Evolutionary conservation across 148 eudicot species (phyloP).

Genomic region (Nepenthes gracilis): DNA sequence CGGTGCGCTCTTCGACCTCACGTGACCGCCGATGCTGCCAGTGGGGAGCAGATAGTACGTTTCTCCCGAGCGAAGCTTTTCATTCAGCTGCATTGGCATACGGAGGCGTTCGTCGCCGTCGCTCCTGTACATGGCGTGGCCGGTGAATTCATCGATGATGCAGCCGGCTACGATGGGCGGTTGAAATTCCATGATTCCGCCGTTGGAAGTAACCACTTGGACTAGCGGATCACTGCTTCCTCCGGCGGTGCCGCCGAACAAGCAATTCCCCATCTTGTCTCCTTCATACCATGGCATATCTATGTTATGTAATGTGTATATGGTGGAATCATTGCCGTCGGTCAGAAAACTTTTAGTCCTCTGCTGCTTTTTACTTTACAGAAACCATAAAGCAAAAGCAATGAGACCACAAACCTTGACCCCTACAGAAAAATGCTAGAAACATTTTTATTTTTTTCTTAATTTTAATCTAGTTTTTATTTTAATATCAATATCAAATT

Average conservation of each 20-base stretch:
- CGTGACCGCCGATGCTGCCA: slow-evolving; percentile 32
- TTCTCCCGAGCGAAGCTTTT: slow-evolving; percentile 48
- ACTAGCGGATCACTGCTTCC: slow-evolving; percentile 16
- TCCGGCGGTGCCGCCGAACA: slow-evolving; percentile 31
- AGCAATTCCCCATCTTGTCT: slow-evolving; percentile 70
- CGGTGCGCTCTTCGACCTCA: slow-evolving; percentile 61
- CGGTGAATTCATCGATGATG: slow-evolving; percentile 62
- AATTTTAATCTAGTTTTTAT: no score
- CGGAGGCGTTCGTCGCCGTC: slow-evolving; percentile 73
- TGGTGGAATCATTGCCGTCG: no score
- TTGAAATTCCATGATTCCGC: slow-evolving; percentile 81
- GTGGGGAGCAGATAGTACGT: slow-evolving; percentile 60
- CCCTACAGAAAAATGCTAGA: no score
- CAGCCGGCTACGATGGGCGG: slow-evolving; percentile 47
- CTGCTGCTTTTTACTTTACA: no score
- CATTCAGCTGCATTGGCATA: slow-evolving; percentile 25
- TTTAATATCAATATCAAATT: no score
- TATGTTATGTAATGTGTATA: no score
- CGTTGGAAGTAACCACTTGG: slow-evolving; percentile 54
- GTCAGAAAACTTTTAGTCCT: no score
- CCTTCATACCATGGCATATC: not conserved
- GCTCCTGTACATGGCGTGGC: slow-evolving; percentile 54
- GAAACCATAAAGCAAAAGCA: no score
- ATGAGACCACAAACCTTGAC: no score
- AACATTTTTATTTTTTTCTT: no score